Conservation (phyloP, 2,329 filamentous ascomycete genomes). For the Elsinoe batatas region DNA sequence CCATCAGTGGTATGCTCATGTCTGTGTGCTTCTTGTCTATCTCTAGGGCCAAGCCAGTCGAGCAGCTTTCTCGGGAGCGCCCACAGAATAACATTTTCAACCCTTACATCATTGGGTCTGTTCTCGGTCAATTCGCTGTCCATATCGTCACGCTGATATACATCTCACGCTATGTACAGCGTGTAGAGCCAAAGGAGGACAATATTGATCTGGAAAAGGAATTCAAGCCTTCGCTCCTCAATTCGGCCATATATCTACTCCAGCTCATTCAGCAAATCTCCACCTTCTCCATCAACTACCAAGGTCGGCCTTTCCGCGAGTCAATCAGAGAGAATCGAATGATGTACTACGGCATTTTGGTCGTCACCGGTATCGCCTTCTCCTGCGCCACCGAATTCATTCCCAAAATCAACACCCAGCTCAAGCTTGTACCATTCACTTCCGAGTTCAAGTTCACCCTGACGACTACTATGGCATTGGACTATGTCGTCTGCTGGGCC, state of each 20-base stretch:
- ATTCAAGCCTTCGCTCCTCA: conserved; percentile 85
- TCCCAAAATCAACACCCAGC: conserved; percentile 86
- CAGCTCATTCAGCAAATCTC: conserved; percentile 98
- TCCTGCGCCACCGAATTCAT: conserved; percentile 90
- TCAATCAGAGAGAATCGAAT: conserved; percentile 88
- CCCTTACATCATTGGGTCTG: conserved; percentile 94
- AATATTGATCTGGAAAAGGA: conserved; percentile 88
- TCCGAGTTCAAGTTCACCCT: conserved; percentile 82
- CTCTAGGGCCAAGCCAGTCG: conserved; percentile 91
- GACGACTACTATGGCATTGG: conserved; percentile 73
- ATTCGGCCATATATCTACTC: conserved; percentile 91
- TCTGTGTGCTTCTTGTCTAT: conserved; percentile 98
- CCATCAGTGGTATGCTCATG: conserved; percentile 99
- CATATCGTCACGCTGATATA: conserved; percentile 93
- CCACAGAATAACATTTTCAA: conserved; percentile 99
- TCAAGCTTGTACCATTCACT: conserved; percentile 84
- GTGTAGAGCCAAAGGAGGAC: conserved; percentile 58
- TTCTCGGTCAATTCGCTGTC: conserved; percentile 92
- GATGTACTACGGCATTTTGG: conserved; percentile 96
- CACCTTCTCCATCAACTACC: conserved; percentile 98
- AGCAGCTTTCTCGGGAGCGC: conserved; percentile 89
- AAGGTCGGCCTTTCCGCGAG: conserved; percentile 94
- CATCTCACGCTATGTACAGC: conserved; percentile 79
- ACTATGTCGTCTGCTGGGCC: conserved; percentile 77
- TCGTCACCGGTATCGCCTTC: conserved; percentile 83